Evolutionary conservation across 768 basidiomycete species (phyloP), one percentile per base, ranked within the genome.

Genomic region (Coprinellus micaceus): DNA sequence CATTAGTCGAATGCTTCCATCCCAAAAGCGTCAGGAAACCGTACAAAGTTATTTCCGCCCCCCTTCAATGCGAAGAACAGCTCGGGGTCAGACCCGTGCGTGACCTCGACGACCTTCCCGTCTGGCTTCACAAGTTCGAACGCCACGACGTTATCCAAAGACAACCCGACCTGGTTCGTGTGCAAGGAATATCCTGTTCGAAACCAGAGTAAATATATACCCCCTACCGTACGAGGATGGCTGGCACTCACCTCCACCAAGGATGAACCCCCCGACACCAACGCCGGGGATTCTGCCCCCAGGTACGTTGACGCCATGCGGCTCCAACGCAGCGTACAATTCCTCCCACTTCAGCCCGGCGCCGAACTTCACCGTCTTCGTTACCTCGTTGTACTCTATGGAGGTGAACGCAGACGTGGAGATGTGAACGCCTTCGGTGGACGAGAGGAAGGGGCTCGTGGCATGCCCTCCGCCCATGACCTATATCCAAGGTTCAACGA

Each of bases 1-100:
- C n/a, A 12, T 11, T n/a, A n/a, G n/a, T 17, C 39, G 12, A 17
- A 4, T n/a, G n/a, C n/a, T n/a, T n/a, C n/a, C 9, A 10, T 10
- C n/a, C 7, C n/a, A 10, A 9, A n/a, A 46, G 19, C 37, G 19
- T 2, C 15, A 12, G 10, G 24, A 29, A 12, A 13, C 53, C 63
- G 49, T 54, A 71, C 76, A 56, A 84, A 86, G 59, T 87, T 87
- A 59, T 87, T 85, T 60, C 74, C 64, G 11, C 84, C 85, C 26
- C 85, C 86, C 81, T 85, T 37, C 9, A 78, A 53, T 0, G 67
- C 78, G 51, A 73, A 75, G 61, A 79, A 79, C 3, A 80, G 64
- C 19, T 70, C 64, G 0, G 74, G 54, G 41, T 77, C 65, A 0
- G 70, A 68, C 6, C 58, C 39, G 37, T 70, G 54, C 2, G 71